Percentiles rank a stretch among this genome's conserved stretches.
Conservation (phyloP, 352 stramenopile species). For the Stephanocyclus meneghinianus region DNA sequence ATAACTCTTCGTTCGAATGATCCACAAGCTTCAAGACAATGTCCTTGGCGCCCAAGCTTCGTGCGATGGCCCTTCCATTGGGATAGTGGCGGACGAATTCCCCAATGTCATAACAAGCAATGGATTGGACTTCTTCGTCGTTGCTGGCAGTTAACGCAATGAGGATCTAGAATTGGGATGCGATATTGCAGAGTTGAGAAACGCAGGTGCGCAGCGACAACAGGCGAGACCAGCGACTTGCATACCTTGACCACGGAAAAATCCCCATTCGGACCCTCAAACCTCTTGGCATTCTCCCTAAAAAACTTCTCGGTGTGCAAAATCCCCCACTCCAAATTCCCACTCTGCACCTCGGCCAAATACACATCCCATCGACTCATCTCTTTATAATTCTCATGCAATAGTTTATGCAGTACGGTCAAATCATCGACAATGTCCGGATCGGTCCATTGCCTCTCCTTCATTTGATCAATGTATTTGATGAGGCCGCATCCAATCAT, state of each 20-base stretch:
- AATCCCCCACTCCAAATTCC: constrained; percentile 90
- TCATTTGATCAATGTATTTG: constrained; percentile 91
- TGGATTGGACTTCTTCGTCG: constrained; percentile 90
- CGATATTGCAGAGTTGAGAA: background rate
- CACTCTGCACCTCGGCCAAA: constrained; percentile 89
- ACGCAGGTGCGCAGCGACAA: background rate
- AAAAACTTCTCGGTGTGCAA: constrained; percentile 97
- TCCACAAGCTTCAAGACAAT: constrained; percentile 95
- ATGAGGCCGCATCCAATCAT: constrained; percentile 93
- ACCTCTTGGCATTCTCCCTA: constrained; percentile 92
- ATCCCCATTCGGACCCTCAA: constrained; percentile 82
- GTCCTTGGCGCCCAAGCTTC: constrained; percentile 91
- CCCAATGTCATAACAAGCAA: constrained; percentile 95
- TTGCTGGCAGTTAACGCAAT: constrained; percentile 87
- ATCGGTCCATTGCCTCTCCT: constrained; percentile 89
- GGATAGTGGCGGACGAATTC: constrained; percentile 97
- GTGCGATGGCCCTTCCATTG: constrained; percentile 91
- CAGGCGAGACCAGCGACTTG: background rate
- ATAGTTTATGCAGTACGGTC: constrained; percentile 56
- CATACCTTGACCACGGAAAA: constrained; percentile 60
- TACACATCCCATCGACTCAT: constrained; percentile 92
- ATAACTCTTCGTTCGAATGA: constrained; percentile 91
- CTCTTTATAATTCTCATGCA: constrained; percentile 70
- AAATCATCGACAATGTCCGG: constrained; percentile 87
- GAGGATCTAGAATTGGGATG: constrained; percentile 74